phyloP scores from a whole-genome alignment of 176 grass and related monocot species.

The Aegilops sharonensis region DNA sequence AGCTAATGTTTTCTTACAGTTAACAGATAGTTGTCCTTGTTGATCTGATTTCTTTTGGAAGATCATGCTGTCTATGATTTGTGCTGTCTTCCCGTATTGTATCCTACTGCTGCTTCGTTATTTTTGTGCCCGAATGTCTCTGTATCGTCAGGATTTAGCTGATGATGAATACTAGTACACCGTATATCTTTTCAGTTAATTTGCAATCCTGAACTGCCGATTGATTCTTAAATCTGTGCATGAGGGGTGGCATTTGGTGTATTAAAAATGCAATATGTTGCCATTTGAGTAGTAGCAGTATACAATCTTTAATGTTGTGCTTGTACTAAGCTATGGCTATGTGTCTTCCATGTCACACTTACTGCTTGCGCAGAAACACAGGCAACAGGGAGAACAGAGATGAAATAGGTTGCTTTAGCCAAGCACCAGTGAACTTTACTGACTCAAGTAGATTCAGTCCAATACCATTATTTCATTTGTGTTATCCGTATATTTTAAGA shows the following conservation, averaged over 20 bases:
- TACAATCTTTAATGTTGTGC: not conserved
- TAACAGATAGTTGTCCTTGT: too few species aligned
- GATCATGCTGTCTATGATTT: too few species aligned
- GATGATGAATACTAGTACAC: slow-evolving; percentile 23
- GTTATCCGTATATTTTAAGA: not conserved
- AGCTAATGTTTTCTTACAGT: too few species aligned
- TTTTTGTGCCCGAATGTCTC: slow-evolving; percentile 2
- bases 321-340: not conserved
- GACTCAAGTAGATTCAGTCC: too few species aligned
- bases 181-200: too few species aligned
- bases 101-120: slow-evolving; percentile 21
- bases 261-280: not conserved
- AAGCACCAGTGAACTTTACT: too few species aligned
- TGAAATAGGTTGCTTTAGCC: not conserved
- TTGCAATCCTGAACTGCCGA: too few species aligned
- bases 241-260: not conserved
- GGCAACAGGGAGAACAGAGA: not conserved
- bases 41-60: too few species aligned
- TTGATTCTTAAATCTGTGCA: too few species aligned
- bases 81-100: slow-evolving; percentile 19
- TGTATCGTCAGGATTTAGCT: slow-evolving; percentile 37
- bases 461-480: not conserved
- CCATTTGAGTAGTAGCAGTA: too few species aligned
- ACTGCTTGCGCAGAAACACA: not conserved
- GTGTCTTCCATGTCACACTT: not conserved